Evolutionary conservation across 2,329 filamentous ascomycete genomes (phyloP), one percentile per base, ranked within the genome.

Genomic region (Teratosphaeria gauchensis): DNA sequence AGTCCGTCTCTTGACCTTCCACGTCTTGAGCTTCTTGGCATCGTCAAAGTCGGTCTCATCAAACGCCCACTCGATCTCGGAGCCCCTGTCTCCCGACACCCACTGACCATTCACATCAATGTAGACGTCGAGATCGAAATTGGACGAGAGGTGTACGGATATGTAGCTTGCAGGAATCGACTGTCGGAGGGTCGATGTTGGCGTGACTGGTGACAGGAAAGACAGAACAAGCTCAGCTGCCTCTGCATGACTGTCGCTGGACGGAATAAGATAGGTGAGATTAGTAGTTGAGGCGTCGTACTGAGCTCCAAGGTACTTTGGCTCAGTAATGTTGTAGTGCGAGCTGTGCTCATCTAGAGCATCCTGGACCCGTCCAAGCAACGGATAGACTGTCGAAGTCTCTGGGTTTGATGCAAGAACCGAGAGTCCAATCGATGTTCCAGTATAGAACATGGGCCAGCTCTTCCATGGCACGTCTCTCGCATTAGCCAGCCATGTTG

Each of bases 391-490:
- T 31, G 77, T 77, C 55, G 78, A 77, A n/a, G 82, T 78, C 35
- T 81, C 78, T 2, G 84, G 82, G 12, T 87, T 75, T 28, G 82
- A 80, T 46, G 84, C 85, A 60, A 88, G 77, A 55, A 88, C 73
- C 6, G 82, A 80, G 63, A 88, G 80, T 58, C 71, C 57, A 72
- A 83, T 80, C 69, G 86, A 80, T 67, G 84, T 78, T 35, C 88
- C 88, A 6, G 86, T 89, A 80, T 86, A 92, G 72, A 92, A 91
- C 72, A 92, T 92, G 28, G 90, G 90, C 90, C 90, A 95, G 74
- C 84, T 82, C 57, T 84, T 81, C 90, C 90, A 95, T 1, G 90
- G 90, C 53, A 80, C 80, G 58, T 87, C 82, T 64, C 90, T 81
- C 48, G 89, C 88, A 72, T 82, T 80, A 54, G 79, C 78, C 58